Evolutionary conservation across 164 flowering plant species (phyloP).

Genomic region (Sextonia rubra): DNA sequence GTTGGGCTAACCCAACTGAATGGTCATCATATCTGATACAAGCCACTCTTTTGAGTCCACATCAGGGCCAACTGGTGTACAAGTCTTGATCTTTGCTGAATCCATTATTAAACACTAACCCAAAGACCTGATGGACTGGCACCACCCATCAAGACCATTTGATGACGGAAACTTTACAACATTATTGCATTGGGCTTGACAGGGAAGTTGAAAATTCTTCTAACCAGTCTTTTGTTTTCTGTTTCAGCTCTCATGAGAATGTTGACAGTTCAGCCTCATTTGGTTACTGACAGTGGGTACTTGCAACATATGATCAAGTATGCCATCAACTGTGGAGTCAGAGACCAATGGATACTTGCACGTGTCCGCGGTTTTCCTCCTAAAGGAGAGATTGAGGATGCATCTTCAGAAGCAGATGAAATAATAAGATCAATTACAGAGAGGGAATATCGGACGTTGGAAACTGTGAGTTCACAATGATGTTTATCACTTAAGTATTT

Average conservation of each 20-base stretch:
- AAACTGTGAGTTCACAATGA: slow-evolving; percentile 30
- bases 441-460: slow-evolving; percentile 51
- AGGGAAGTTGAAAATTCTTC: not conserved
- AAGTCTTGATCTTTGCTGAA: too few species aligned
- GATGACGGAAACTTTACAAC: too few species aligned
- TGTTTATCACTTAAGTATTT: not conserved
- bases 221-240: not conserved
- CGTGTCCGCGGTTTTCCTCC: slow-evolving; percentile 67
- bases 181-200: not conserved
- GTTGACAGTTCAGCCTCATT: slow-evolving; percentile 69
- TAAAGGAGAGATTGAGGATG: slow-evolving; percentile 45
- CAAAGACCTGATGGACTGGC: too few species aligned
- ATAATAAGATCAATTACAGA: slow-evolving; percentile 59
- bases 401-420: slow-evolving; percentile 47
- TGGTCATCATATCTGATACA: too few species aligned
- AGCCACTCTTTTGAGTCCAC: too few species aligned
- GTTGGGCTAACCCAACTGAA: too few species aligned
- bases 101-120: too few species aligned
- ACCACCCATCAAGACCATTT: too few species aligned
- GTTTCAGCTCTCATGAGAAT: slow-evolving; percentile 70
- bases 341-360: slow-evolving; percentile 67
- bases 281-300: slow-evolving; percentile 63
- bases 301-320: slow-evolving; percentile 56
- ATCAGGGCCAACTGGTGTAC: too few species aligned
- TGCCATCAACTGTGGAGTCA: slow-evolving; percentile 73